Evolutionary conservation across 163 green algal species (phyloP), one percentile per base, ranked within the genome.

Genomic region (Picocystis sp.): DNA sequence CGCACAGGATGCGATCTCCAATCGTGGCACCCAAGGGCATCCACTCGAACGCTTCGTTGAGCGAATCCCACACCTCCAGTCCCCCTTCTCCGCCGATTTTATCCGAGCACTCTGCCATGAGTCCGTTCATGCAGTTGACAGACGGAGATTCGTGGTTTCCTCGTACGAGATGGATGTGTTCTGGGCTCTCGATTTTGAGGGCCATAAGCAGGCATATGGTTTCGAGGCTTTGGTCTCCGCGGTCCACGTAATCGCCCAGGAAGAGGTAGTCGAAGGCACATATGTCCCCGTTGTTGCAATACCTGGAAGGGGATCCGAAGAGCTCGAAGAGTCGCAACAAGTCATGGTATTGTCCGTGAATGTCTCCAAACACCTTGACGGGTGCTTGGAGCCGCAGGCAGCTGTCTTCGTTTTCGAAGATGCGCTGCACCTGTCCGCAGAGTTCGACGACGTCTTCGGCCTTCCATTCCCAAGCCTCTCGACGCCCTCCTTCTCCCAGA

Each of bases 161-260:
- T n/a, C 54, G 43, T 45, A 61, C 29, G 22, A 61, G 54, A 14
- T 60, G 44, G 48, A 61, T 61, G 47, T 29, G 22, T 9, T 23
- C 34, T 13, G n/a, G 35, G 54, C 60, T 63, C 11, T 25, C 52
- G 17, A 65, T 35, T 49, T 62, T 62, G 38, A 62, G 55, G 17
- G 55, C 55, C 23, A 62, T 29, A 15, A 62, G 46, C 44, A 62
- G 45, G 23, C 45, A 56, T 22, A 62, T 34, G 45, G 56, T 49
- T 38, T 62, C 55, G 15, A 62, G 45, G n/a, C n/a, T 46, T 47
- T 62, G 55, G 3, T n/a, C 17, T 19, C 55, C 55, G 11, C 55
- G 55, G 55, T 62, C 55, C n/a, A 62, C 55, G 46, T 58, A 62
- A 49, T 62, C 55, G 8, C 23, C 29, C 42, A 58, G 24, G 23